phyloP scores from a whole-genome alignment of 2,329 filamentous ascomycete genomes.

The Lasiodiplodia sp. region DNA sequence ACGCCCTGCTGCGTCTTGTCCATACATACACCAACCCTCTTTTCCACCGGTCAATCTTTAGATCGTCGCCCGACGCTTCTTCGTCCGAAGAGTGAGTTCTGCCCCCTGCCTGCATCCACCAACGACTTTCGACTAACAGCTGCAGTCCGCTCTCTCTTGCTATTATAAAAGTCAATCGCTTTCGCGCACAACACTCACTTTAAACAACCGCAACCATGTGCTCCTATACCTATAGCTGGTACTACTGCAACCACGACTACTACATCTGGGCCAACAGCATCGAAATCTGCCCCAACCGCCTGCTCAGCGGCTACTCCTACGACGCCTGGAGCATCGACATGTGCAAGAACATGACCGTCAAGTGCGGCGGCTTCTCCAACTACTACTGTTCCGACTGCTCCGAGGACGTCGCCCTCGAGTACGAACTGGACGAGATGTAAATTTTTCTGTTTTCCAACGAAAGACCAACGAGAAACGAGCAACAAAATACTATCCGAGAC shows the following conservation, averaged over 20 bases:
- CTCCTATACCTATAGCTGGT: constrained; percentile 56
- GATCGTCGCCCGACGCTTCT: not conserved
- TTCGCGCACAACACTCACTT: not conserved
- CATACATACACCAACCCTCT: not conserved
- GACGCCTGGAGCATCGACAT: constrained; percentile 59
- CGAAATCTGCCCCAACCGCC: constrained; percentile 54
- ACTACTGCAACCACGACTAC: constrained; percentile 58
- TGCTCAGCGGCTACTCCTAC: constrained; percentile 55
- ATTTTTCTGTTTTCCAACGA: not conserved
- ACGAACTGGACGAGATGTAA: constrained; percentile 50
- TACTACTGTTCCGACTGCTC: constrained; percentile 55
- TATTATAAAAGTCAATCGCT: not conserved
- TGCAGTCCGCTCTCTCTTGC: not conserved
- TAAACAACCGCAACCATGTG: constrained; percentile 47
- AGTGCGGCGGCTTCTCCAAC: constrained; percentile 53
- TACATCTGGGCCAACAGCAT: constrained; percentile 56
- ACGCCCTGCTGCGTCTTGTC: not conserved
- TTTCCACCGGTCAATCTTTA: not conserved
- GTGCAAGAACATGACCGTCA: constrained; percentile 52
- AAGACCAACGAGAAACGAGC: not conserved
- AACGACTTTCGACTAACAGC: not conserved
- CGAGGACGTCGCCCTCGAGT: constrained; percentile 53
- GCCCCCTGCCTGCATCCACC: not conserved
- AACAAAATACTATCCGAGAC: not conserved
- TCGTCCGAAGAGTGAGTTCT: constrained; percentile 15